Conservation (phyloP, 2,329 filamentous ascomycete genomes). For the Thielaviopsis cerberus region DNA sequence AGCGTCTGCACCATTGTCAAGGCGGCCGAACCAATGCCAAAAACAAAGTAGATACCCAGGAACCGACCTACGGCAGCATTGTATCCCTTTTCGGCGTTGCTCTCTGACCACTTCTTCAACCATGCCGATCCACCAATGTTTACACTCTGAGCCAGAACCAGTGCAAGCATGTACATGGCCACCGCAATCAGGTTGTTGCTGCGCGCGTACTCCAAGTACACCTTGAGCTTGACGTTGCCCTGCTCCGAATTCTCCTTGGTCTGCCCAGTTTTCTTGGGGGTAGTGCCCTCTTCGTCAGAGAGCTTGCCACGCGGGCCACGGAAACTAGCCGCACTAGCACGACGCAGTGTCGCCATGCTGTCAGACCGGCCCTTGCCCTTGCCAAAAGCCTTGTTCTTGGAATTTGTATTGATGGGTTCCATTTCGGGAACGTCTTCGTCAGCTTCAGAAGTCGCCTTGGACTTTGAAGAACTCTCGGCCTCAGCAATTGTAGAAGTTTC, state of each 20-base stretch:
- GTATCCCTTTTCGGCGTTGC: conserved; percentile 45
- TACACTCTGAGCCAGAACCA: conserved; percentile 63
- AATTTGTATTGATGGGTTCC: conserved; percentile 47
- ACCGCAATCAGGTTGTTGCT: conserved; percentile 82
- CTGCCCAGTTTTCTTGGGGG: conserved; percentile 55
- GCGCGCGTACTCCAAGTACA: conserved; percentile 87
- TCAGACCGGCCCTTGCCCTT: conserved; percentile 39
- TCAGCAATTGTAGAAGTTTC: conserved; percentile 41
- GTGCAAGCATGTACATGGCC: conserved; percentile 53
- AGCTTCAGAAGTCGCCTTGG: conserved; percentile 30
- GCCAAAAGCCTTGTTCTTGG: conserved; percentile 17
- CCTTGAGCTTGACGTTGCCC: conserved; percentile 94
- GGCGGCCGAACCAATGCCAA: conserved; percentile 70
- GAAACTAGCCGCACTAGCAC: conserved; percentile 84
- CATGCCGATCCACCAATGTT: conserved; percentile 75
- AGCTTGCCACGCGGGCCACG: conserved; percentile 68
- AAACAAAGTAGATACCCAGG: conserved; percentile 86
- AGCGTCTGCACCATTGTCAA: conserved; percentile 83
- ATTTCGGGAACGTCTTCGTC: conserved; percentile 61
- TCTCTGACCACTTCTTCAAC: conserved; percentile 84
- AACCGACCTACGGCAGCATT: conserved; percentile 75
- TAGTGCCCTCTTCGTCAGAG: conserved; percentile 60
- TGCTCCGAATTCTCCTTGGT: conserved; percentile 78
- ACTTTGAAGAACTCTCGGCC: conserved; percentile 26
- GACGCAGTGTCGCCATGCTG: conserved; percentile 65